Evolutionary conservation across 257 asterid species (phyloP).

Genomic region (Rubia yunnanensis): DNA sequence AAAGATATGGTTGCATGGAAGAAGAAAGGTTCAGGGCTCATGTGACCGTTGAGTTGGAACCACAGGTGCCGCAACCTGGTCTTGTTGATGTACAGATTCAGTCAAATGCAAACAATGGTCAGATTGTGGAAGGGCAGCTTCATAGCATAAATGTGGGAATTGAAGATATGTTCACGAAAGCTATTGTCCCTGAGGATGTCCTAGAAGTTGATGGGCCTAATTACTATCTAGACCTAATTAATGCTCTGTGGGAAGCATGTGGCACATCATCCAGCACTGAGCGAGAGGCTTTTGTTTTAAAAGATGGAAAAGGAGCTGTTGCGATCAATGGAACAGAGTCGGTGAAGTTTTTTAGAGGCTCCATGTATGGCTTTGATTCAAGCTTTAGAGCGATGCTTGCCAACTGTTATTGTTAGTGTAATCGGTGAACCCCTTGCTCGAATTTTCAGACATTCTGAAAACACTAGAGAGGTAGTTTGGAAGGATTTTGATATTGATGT

Average conservation of each 20-base stretch:
- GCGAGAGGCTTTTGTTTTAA: slow-evolving; percentile 63
- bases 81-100: slow-evolving; percentile 61
- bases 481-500: slow-evolving; percentile 42
- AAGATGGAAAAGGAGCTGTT: slow-evolving; percentile 83
- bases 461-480: slow-evolving; percentile 49
- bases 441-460: slow-evolving; percentile 51
- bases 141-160: slow-evolving; percentile 70
- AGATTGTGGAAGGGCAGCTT: slow-evolving; percentile 69
- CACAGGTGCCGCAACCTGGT: slow-evolving; percentile 85
- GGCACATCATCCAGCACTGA: slow-evolving; percentile 74
- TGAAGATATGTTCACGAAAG: slow-evolving; percentile 90
- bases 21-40: slow-evolving; percentile 45
- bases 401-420: slow-evolving; percentile 76
- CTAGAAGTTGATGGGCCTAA: slow-evolving; percentile 31
- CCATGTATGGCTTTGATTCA: slow-evolving; percentile 44
- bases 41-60: slow-evolving; percentile 81
- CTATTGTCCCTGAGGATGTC: slow-evolving; percentile 60
- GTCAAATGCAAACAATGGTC: slow-evolving; percentile 70
- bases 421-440: slow-evolving; percentile 62
- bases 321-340: slow-evolving; percentile 82
- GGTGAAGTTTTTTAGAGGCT: slow-evolving; percentile 66
- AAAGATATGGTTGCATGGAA: slow-evolving; percentile 37
- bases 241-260: slow-evolving; percentile 95
- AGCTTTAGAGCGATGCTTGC: slow-evolving; percentile 60
- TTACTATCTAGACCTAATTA: slow-evolving; percentile 50